Percentiles rank a stretch among this genome's conserved stretches.
These are phyloP conservation scores for Fermentozyma sake DNA, from an alignment of 1,139 yeast species.

Conservation along the genomic window DNA sequence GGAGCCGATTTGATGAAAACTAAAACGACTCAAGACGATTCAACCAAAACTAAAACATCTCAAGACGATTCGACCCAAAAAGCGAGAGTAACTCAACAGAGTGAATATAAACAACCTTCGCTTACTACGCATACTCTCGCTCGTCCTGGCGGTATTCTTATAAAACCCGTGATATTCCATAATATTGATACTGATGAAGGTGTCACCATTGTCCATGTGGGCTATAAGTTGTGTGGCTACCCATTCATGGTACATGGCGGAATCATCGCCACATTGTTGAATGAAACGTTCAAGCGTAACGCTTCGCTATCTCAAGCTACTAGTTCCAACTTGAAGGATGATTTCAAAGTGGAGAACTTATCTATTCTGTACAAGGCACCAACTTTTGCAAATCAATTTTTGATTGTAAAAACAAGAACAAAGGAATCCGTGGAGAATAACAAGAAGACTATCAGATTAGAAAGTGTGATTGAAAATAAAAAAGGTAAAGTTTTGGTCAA, in stretches of 20 bases:
- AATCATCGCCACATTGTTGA: slow-evolving; percentile 73
- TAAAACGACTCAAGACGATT: slow-evolving; percentile 1
- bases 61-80: background rate
- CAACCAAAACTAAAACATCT: slow-evolving; percentile 2
- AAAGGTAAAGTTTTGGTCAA: slow-evolving; percentile 35
- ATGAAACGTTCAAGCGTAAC: slow-evolving; percentile 64
- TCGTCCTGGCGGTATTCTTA: slow-evolving; percentile 73
- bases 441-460: slow-evolving; percentile 21
- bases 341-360: slow-evolving; percentile 46
- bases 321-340: slow-evolving; percentile 32
- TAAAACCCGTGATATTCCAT: slow-evolving; percentile 68
- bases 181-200: slow-evolving; percentile 55
- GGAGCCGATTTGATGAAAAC: no score
- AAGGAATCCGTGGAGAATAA: slow-evolving; percentile 23
- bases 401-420: slow-evolving; percentile 55
- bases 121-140: slow-evolving; percentile 33
- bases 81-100: slow-evolving; percentile 17
- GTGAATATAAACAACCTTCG: slow-evolving; percentile 27
- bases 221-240: slow-evolving; percentile 77
- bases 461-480: slow-evolving; percentile 31
- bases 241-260: slow-evolving; percentile 93
- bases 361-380: slow-evolving; percentile 65
- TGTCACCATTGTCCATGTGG: slow-evolving; percentile 69
- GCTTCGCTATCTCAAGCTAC: slow-evolving; percentile 40
- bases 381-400: slow-evolving; percentile 74